Base-by-base conservation (phyloP, 805 yeast species). In the Maudiozyma serrabonitensis region DNA sequence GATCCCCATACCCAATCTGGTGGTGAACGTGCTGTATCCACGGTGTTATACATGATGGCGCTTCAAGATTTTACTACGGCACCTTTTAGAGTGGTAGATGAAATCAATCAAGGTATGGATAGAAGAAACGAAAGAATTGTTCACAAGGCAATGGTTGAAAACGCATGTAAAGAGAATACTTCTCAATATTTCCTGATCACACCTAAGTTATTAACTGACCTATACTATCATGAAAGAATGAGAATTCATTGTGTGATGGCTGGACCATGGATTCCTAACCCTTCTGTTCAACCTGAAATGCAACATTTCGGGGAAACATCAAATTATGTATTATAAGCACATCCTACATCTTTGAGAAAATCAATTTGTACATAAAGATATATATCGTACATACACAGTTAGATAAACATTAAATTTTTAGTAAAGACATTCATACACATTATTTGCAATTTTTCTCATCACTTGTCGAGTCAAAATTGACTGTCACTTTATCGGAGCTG, bases 31-130 rank as follows among this genome's bases (percentile, higher is more conserved):
- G 95, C 98, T 0, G 96, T 93, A 0, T 83, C 97, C 0, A 93
- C 98, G 0, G 91, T 91, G 2, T 78, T 90, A 47, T 93, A 85
- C 63, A 77, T 93, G 61, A 86, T 93, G 74, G 82, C 98, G 1
- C 71, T 93, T 54, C 99, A 93, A 69, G 91, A 89, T 11, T 74
- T 85, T 50, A 82, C 97, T 0, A 76, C 77, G 28, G 87, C 96
- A 0, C 98, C 99, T 9, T 88, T 93, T 61, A 74, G 98, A 61
- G 90, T 91, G 2, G 96, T 93, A 7, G 99, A 93, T 68, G 99
- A 93, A 71, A 95, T 93, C 54, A 93, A 93, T 64, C 99, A 93
- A 69, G 99, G 99, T 56, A 90, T 93, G 98, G 99, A 93, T 69
- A 85, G 95, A 12, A 79, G 79, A 52, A 93, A 93, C 61, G 99